phyloP scores from a whole-genome alignment of 1,284 basidiomycete genomes.

The Pascua sp. region DNA sequence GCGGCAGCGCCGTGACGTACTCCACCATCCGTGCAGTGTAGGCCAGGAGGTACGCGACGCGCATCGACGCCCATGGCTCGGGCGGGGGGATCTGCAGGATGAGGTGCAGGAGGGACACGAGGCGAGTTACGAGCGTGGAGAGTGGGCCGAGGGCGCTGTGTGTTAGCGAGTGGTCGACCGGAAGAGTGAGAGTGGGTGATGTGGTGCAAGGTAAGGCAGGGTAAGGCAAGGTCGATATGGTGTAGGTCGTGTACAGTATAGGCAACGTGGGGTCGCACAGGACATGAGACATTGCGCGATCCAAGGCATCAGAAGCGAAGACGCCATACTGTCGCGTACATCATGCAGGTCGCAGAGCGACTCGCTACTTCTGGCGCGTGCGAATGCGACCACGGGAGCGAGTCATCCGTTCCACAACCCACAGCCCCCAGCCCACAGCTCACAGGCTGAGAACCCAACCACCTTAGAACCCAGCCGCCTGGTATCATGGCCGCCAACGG shows the following conservation, averaged over 20 bases:
- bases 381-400: no score
- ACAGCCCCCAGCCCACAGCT: no score
- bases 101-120: slow-evolving; percentile 23
- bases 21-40: slow-evolving; percentile 18
- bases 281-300: no score
- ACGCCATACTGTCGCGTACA: no score
- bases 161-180: not conserved
- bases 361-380: no score
- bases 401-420: no score
- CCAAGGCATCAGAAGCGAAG: no score
- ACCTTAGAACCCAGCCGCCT: not conserved
- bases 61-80: slow-evolving; percentile 20
- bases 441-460: no score
- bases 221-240: not conserved
- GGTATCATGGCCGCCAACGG: no score
- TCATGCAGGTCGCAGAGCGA: no score
- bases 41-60: slow-evolving; percentile 32
- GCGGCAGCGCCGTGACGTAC: slow-evolving; percentile 26
- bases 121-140: slow-evolving; percentile 18
- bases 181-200: not conserved
- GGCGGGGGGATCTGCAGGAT: slow-evolving; percentile 33
- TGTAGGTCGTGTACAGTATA: no score
- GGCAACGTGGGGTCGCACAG: no score
- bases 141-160: slow-evolving; percentile 26
- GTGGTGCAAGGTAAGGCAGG: not conserved